Conservation (phyloP, 1,139 yeast genomes). For the Lodderomyces margitis region DNA sequence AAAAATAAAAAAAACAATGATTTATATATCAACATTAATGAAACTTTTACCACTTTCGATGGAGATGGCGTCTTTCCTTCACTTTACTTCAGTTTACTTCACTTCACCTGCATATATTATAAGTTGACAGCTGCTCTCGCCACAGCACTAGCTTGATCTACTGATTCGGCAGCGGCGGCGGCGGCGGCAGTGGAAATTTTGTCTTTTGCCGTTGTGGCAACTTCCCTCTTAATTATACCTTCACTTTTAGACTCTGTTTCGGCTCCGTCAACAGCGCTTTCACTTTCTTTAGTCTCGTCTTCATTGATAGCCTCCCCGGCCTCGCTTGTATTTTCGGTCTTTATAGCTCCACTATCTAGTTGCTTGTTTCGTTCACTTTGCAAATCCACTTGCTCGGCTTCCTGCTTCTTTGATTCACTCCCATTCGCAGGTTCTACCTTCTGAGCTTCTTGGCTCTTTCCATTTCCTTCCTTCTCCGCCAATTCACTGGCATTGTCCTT, state of each 20-base stretch:
- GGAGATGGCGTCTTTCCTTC: too few relatives aligned
- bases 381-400: background rate
- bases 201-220: background rate
- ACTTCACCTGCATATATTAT: background rate
- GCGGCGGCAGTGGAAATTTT: background rate
- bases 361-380: background rate
- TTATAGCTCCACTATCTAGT: background rate
- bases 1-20: too few relatives aligned
- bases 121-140: background rate
- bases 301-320: background rate
- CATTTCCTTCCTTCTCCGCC: background rate
- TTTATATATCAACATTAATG: background rate
- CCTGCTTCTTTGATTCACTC: background rate
- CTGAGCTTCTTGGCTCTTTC: constrained; percentile 2
- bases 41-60: too few relatives aligned
- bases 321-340: background rate
- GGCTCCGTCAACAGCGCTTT: background rate
- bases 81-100: too few relatives aligned
- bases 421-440: background rate
- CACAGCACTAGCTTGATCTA: background rate
- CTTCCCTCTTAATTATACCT: background rate
- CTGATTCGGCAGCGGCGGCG: background rate
- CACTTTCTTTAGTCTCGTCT: background rate
- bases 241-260: background rate
- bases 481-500: background rate